phyloP scores from a whole-genome alignment of 495 filamentous ascomycete genomes.

The Lophiotrema nucula region DNA sequence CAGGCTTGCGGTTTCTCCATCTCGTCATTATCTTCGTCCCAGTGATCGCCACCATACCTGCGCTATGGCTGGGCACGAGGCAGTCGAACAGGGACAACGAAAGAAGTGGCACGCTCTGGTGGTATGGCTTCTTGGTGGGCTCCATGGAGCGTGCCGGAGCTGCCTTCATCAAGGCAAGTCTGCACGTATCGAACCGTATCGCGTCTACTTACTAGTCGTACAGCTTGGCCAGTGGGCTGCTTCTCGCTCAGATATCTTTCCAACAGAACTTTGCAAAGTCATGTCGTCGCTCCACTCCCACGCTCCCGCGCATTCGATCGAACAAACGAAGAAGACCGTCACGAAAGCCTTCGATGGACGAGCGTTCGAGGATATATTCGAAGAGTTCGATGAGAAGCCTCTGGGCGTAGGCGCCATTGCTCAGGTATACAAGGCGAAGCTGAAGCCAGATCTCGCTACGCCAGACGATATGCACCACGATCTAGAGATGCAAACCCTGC shows the following conservation, averaged over 20 bases:
- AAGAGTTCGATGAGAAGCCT: conserved; percentile 89
- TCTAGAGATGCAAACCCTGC: conserved; percentile 52
- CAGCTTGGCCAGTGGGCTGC: conserved; percentile 99
- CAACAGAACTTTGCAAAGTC: conserved; percentile 82
- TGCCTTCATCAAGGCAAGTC: conserved; percentile 90
- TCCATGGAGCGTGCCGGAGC: conserved; percentile 93
- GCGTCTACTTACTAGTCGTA: too few species aligned
- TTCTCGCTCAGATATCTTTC: conserved; percentile 94
- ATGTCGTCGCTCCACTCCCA: conserved; percentile 97
- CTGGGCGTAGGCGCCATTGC: conserved; percentile 96
- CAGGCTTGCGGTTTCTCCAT: conserved; percentile 80
- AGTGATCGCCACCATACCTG: conserved; percentile 74
- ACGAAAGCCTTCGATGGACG: conserved; percentile 75
- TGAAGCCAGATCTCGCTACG: conserved; percentile 74
- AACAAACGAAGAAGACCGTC: conserved; percentile 75
- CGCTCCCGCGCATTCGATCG: conserved; percentile 85
- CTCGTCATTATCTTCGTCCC: conserved; percentile 87
- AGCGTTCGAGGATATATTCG: conserved; percentile 87
- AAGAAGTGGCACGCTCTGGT: conserved; percentile 82
- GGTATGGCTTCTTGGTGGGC: conserved; percentile 85
- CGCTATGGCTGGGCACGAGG: conserved; percentile 71
- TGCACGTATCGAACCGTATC: too few species aligned
- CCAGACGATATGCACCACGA: conserved; percentile 57
- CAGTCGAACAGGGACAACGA: conserved; percentile 63
- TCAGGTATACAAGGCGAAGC: conserved; percentile 93